phyloP scores from a whole-genome alignment of 2,329 filamentous ascomycete species.

The Raffaelea deltoideospora region DNA sequence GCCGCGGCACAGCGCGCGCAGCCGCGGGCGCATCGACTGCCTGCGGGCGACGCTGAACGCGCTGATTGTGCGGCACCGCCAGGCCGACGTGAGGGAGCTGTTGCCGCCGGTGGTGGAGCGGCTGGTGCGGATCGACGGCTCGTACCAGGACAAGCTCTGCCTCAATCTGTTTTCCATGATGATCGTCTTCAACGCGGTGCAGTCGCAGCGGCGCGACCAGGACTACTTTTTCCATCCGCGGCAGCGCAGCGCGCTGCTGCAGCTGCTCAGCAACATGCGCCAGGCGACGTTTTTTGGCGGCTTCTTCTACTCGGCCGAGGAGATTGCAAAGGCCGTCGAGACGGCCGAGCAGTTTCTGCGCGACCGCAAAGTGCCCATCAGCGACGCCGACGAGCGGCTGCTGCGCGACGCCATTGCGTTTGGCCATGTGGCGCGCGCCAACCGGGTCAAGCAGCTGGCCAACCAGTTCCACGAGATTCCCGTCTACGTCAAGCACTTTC shows the following conservation, averaged over 20 bases:
- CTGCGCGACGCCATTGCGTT: slow-evolving; percentile 51
- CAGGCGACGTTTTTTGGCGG: slow-evolving; percentile 77
- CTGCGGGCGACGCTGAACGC: slow-evolving; percentile 58
- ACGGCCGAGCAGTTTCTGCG: slow-evolving; percentile 53
- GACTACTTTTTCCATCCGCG: slow-evolving; percentile 82
- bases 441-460: slow-evolving; percentile 49
- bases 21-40: slow-evolving; percentile 43
- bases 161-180: slow-evolving; percentile 76
- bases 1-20: slow-evolving; percentile 31
- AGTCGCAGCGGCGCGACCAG: slow-evolving; percentile 66
- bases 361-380: slow-evolving; percentile 44
- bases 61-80: slow-evolving; percentile 65
- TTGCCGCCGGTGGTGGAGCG: slow-evolving; percentile 62
- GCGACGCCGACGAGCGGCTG: slow-evolving; percentile 40
- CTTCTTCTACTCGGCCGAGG: slow-evolving; percentile 52
- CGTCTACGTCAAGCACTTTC: slow-evolving; percentile 54
- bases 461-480: slow-evolving; percentile 65
- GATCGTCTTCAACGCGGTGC: slow-evolving; percentile 73
- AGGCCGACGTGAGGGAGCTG: slow-evolving; percentile 52
- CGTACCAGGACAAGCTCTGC: slow-evolving; percentile 68
- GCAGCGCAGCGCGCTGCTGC: slow-evolving; percentile 50
- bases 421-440: slow-evolving; percentile 43
- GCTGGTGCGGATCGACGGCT: slow-evolving; percentile 61
- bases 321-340: slow-evolving; percentile 49
- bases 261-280: slow-evolving; percentile 62